Base-by-base conservation (phyloP, 805 yeast species). In the Groenewaldozyma salmanticensis region DNA sequence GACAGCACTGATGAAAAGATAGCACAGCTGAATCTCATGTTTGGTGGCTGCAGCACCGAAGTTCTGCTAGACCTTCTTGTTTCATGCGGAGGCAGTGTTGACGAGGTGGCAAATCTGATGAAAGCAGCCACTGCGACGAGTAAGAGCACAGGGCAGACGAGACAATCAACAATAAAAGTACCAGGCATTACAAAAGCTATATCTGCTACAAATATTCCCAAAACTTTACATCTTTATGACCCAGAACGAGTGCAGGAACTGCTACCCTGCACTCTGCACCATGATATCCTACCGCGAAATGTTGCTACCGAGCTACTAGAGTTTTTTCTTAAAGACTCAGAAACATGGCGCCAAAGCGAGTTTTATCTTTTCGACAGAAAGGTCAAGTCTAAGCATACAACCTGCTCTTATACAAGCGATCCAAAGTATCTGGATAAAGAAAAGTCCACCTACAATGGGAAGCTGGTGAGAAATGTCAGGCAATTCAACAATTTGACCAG, bases 321-420 rank as follows among this genome's bases (percentile, higher is more conserved):
- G 9, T 61, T 65, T 16, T 59, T 79, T 11, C 42, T 72, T 45
- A 55, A 62, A 1, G 74, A 71, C 29, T 57, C 65, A 4, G 50
- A 61, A 1, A 42, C 48, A 0, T 75, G 76, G 61, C 50, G 48
- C 1, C 55, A 62, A 5, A 65, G 68, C 19, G 62, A 67, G 47
- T 83, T 83, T 53, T 68, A 72, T 43, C 61, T 83, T 6, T 81
- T 80, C 48, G 86, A 80, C 1, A 72, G 78, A 15, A 57, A 65
- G 38, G 81, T 84, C 38, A 54, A 52, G 4, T 75, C 88, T 2
- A 72, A 74, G n/a, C 86, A 79, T 53, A 55, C 61, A 4, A 61
- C 74, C 2, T 64, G 67, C 3, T 34, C 64, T 6, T 73, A 66
- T 49, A 49, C 63, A 1, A 50, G 52, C 24, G 40, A 59, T 46